Base-by-base conservation (phyloP, 768 basidiomycete species). In the Pleurotus cornucopiae region DNA sequence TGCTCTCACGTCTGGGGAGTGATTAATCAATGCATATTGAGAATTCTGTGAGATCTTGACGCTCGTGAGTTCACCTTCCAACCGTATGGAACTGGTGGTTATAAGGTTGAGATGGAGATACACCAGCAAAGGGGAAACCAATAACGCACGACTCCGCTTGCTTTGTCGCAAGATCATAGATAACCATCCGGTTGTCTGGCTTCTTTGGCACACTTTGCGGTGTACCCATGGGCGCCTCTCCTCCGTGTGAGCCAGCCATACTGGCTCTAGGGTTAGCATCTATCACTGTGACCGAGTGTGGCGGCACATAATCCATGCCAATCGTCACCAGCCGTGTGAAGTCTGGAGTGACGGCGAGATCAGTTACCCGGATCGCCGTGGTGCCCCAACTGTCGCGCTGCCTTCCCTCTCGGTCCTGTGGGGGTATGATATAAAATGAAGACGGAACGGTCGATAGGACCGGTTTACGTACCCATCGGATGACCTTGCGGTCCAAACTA, bases 31-130 rank as follows among this genome's bases (percentile, higher is more conserved):
- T 2, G 91, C 91, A 64, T 84, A 91, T 59, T 84, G 86, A 30
- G 93, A 96, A 71, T 98, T 88, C 54, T 80, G 76, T 13, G 94
- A 92, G 37, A 95, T 77, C 68, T 86, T 88, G 62, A 97, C 85
- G 68, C 91, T 94, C 25, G 93, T 94, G 44, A 94, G 75, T 67
- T 95, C 94, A 23, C 88, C 89, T 45, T 85, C 84, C 62, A 89
- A 70, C 37, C 76, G 77, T 57, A 84, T 78, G 40, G 85, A 84
- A 64, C 88, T 90, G 41, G 16, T n/a, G 6, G 30, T 34, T 34
- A 34, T 26, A 56, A 48, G 37, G 47, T 56, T 54, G 37, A 49
- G 25, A 53, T 26, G 51, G 55, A 9, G 18, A 56, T 30, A 49
- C 18, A 55, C 21, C 34, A 41, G 58, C 23, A 2, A 18, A 51